Evolutionary conservation across 257 asterid genomes (phyloP), one percentile per base, ranked within the genome.

Genomic region (Cynanchum wilfordii): DNA sequence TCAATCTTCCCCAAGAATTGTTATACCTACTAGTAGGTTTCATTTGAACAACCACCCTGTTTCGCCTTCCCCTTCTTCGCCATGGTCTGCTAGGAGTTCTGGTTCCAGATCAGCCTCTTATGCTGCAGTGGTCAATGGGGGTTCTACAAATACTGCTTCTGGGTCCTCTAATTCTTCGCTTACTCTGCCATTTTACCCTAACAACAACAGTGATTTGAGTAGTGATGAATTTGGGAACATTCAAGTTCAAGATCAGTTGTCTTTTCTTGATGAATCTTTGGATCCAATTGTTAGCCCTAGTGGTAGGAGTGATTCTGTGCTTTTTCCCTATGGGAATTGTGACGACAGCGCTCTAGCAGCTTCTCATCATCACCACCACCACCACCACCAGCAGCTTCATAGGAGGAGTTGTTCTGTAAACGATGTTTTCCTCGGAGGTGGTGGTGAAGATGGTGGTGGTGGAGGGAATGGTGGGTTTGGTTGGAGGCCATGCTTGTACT

Each of bases 401-500:
- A 77, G 95, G 73, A 79, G 99, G 84, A 89, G 97, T 79, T 89
- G 92, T 57, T 92, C 99, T 2, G 96, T 88, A 4, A 89, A 87
- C 65, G 98, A 92, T 73, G 99, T 86, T 40, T 86, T 82, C 63
- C 84, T 91, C 30, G 85, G 84, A 67, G 78, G 88, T 29, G 85
- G 84, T 64, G 78, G 88, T 29, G 92, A 80, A 33, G 93, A 84
- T 0, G 86, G 78, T 16, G 86, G 86, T 12, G 76, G 77, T 24
- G 84, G 84, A 0, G 75, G 76, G 13, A 73, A 63, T 60, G 6
- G 74, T 70, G 93, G 90, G 30, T 77, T 85, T 70, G 85, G 93
- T 42, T 85, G 97, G 96, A 81, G 89, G 76, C 96, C 96, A 24
- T 93, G 97, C 86, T 80, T 88, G 86, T 92, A 88, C 79, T 93